phyloP scores from a whole-genome alignment of 805 yeast species.

The Wickerhamiella shivajii region DNA sequence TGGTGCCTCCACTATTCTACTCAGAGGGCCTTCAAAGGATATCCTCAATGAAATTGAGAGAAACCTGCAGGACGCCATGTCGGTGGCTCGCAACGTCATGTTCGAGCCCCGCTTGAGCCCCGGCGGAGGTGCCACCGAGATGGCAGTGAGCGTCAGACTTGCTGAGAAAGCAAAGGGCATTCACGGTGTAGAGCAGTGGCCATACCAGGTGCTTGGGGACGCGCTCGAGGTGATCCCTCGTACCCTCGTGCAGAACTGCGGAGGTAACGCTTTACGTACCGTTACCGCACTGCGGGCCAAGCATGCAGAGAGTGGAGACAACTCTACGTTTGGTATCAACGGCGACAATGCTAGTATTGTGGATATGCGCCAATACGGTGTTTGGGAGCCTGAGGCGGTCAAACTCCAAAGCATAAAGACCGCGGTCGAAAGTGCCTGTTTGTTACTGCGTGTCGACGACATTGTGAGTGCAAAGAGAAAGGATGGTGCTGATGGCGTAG shows the following conservation, averaged over 20 bases:
- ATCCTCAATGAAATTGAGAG: conserved; percentile 92
- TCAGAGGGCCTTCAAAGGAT: conserved; percentile 96
- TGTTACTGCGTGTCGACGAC: conserved; percentile 90
- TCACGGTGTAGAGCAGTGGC: conserved; percentile 97
- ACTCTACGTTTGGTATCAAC: conserved; percentile 75
- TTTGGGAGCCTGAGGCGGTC: conserved; percentile 98
- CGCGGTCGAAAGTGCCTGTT: conserved; percentile 93
- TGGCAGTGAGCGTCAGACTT: conserved; percentile 85
- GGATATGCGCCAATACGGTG: conserved; percentile 90
- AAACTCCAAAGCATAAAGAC: conserved; percentile 95
- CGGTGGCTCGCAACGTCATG: conserved; percentile 88
- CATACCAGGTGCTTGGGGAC: conserved; percentile 96
- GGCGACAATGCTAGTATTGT: conserved; percentile 91
- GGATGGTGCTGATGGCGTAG: conserved; percentile 11
- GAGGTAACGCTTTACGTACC: conserved; percentile 86
- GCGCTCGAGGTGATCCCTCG: conserved; percentile 98
- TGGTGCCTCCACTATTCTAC: conserved; percentile 80
- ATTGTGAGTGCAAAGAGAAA: conserved; percentile 90
- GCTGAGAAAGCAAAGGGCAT: conserved; percentile 82
- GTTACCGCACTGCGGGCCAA: conserved; percentile 87
- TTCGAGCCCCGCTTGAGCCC: conserved; percentile 91
- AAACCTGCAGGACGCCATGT: conserved; percentile 96
- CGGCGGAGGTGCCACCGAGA: conserved; percentile 99
- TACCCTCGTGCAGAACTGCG: conserved; percentile 93
- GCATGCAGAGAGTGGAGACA: conserved; percentile 76